Percentiles rank a stretch among this genome's conserved stretches.
phyloP scores from a whole-genome alignment of 495 filamentous ascomycete species.

The Aspergillus conjunctus region DNA sequence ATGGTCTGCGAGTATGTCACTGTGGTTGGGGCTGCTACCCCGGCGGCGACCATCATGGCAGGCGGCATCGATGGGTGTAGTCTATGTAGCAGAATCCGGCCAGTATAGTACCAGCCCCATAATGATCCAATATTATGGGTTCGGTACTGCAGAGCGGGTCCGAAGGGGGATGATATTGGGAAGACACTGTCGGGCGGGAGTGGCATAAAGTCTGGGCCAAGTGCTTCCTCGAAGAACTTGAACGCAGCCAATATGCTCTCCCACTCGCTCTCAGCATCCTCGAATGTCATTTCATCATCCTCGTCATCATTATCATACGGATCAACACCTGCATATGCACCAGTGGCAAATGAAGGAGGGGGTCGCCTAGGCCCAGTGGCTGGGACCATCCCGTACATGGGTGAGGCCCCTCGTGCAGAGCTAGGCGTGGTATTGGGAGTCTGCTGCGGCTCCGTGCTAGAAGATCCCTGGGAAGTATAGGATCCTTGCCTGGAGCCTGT shows the following conservation, averaged over 20 bases:
- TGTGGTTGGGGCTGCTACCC: conserved; percentile 69
- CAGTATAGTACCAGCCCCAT: conserved; percentile 82
- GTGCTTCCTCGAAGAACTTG: conserved; percentile 59
- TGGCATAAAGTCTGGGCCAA: conserved; percentile 77
- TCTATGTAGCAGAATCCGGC: conserved; percentile 73
- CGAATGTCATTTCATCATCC: conserved; percentile 62
- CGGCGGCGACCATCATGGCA: conserved; percentile 81
- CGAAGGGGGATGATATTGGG: conserved; percentile 73
- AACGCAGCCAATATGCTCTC: conserved; percentile 71
- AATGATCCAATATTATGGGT: conserved; percentile 83
- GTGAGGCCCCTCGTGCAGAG: conserved; percentile 27
- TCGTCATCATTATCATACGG: conserved; percentile 46
- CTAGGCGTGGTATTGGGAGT: conserved; percentile 8
- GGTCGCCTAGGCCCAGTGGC: conserved; percentile 39
- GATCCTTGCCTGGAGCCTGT: conserved; percentile 3
- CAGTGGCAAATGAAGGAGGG: conserved; percentile 43
- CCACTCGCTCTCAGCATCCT: conserved; percentile 79
- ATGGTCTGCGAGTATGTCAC: conserved; percentile 69
- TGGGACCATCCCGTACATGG: conserved; percentile 59
- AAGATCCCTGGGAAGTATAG: not conserved
- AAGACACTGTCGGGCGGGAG: conserved; percentile 70
- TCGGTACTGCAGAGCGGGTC: conserved; percentile 77
- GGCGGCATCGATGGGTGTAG: conserved; percentile 89
- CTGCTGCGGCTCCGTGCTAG: conserved; percentile 5
- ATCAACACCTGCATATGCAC: conserved; percentile 25